Evolutionary conservation across 2,329 filamentous ascomycete genomes (phyloP), one percentile per base, ranked within the genome.

Genomic region (Apiospora phragmitis): DNA sequence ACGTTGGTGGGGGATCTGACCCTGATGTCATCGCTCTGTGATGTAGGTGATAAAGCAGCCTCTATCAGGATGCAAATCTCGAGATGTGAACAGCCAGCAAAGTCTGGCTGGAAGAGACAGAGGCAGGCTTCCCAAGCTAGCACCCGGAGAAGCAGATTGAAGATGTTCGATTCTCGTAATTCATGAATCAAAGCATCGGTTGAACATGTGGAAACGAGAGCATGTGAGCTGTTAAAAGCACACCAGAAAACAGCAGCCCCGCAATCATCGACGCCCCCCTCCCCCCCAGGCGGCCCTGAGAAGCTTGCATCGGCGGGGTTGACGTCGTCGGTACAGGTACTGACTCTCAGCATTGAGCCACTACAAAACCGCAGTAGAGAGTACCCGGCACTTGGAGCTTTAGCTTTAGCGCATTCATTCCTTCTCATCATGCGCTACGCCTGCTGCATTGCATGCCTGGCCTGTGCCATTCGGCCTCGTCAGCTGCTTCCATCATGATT

Each of bases 21-120:
- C 76, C 78, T 75, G 80, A 79, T 74, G 79, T 80, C 79, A 81
- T 82, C 1, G 67, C 67, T 55, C 26, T 38, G 5, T n/a, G 21
- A 5, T n/a, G 18, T n/a, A 24, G 29, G 55, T n/a, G 11, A 35
- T 24, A n/a, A n/a, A 62, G 32, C 32, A 62, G 21, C 21, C 9
- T 62, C 32, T 38, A 38, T 38, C 18, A n/a, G 11, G 29, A 38
- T 62, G 55, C 32, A 62, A 59, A 14, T 62, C 29, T 38, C 4
- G 55, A 38, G 55, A 24, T 62, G 18, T n/a, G 32, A 5, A 59
- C 51, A 29, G 32, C 29, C 51, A 59, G 51, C 29, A 35, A 35
- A 35, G 29, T 35, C 29, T 35, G 51, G 18, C 29, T 11, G 29
- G 29, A 35, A 59, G 11, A 49, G n/a, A 59, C 18, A 11, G 29